phyloP scores from a whole-genome alignment of 1,284 basidiomycete species.

The Cutaneotrichosporon sp. region DNA sequence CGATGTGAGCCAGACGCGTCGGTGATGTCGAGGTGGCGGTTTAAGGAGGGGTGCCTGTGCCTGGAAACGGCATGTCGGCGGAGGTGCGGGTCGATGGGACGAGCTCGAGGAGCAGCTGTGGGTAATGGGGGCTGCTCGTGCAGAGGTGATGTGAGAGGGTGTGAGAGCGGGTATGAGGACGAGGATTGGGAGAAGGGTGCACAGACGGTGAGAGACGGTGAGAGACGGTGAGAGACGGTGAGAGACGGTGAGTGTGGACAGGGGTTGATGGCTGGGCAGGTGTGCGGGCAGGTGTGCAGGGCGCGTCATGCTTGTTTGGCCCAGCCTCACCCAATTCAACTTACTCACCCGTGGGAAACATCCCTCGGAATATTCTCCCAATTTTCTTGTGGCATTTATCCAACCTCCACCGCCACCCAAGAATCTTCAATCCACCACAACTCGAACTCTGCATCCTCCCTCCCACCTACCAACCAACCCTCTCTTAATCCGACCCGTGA shows the following conservation, averaged over 20 bases:
- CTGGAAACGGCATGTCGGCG: not conserved
- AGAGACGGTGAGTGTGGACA: too few species aligned
- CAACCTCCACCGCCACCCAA: constrained; percentile 1
- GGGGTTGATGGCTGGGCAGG: too few species aligned
- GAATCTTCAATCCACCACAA: constrained; percentile 4
- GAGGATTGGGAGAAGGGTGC: too few species aligned
- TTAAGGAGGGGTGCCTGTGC: not conserved
- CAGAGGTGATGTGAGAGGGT: not conserved
- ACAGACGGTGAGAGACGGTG: too few species aligned
- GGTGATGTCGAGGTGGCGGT: not conserved
- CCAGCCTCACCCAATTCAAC: too few species aligned
- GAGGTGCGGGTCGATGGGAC: too few species aligned
- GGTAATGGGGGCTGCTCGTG: too few species aligned
- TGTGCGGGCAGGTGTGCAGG: too few species aligned
- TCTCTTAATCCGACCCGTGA: constrained; percentile 31
- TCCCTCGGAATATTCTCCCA: not conserved
- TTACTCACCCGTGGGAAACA: not conserved
- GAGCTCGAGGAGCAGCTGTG: too few species aligned
- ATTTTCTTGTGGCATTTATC: not conserved
- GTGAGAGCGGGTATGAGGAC: too few species aligned
- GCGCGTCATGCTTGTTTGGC: too few species aligned
- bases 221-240: too few species aligned
- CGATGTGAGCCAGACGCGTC: not conserved
- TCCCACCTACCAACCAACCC: not conserved
- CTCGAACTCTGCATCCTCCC: not conserved